Percentiles rank a stretch among this genome's conserved stretches.
phyloP scores from a whole-genome alignment of 371 early-diverging fungal genomes.

The Mortierella sp. region DNA sequence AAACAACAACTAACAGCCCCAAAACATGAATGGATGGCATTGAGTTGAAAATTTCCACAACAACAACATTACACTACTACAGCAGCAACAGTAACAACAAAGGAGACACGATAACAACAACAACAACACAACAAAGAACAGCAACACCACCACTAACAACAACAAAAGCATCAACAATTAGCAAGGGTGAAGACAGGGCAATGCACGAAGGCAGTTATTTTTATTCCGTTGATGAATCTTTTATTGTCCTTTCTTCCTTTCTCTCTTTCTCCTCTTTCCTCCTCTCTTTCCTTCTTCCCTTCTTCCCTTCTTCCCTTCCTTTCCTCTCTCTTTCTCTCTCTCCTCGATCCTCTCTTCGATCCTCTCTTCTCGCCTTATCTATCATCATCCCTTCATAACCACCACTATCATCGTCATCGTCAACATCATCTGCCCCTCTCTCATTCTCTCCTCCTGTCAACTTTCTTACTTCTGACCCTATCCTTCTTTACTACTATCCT shows the following conservation, averaged over 20 bases:
- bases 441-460: not conserved
- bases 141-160: not conserved
- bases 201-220: constrained; percentile 13
- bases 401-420: too few species aligned
- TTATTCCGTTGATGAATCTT: constrained; percentile 1
- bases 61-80: not conserved
- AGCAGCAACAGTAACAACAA: not conserved
- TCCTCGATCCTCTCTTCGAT: not conserved
- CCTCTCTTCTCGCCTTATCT: not conserved
- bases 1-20: too few species aligned
- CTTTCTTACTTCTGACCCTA: not conserved
- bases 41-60: not conserved
- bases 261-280: not conserved
- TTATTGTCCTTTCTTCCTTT: not conserved
- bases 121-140: not conserved
- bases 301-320: not conserved
- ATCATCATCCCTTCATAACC: not conserved
- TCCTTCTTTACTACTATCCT: not conserved
- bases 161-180: not conserved
- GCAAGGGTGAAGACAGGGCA: not conserved
- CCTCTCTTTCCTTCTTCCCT: too few species aligned
- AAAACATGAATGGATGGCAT: too few species aligned
- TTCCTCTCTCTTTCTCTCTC: not conserved
- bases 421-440: not conserved
- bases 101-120: not conserved